These are phyloP conservation scores for Trichoderma erinaceum DNA, from an alignment of 495 filamentous ascomycete species.

Conservation along the genomic window DNA sequence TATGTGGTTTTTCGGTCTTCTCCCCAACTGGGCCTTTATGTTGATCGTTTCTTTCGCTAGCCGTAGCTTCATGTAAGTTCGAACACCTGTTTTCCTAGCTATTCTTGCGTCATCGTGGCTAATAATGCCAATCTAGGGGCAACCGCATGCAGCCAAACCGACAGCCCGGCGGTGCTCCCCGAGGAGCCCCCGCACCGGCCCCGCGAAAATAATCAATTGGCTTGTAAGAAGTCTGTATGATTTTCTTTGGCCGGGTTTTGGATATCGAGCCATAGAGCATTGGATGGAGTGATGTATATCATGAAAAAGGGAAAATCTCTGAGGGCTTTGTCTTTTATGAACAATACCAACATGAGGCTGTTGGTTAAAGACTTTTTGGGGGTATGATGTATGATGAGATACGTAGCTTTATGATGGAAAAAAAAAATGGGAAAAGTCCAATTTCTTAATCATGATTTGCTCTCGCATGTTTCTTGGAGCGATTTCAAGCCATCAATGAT, in stretches of 20 bases:
- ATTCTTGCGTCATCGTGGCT: not conserved
- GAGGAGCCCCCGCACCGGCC: slow-evolving; percentile 20
- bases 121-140: slow-evolving; percentile 20
- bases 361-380: slow-evolving; percentile 17
- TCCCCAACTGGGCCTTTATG: slow-evolving; percentile 64
- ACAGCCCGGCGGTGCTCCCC: slow-evolving; percentile 19
- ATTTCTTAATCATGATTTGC: slow-evolving; percentile 28
- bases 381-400: slow-evolving; percentile 19
- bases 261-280: not conserved
- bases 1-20: slow-evolving; percentile 59
- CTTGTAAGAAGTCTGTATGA: slow-evolving; percentile 1
- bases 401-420: slow-evolving; percentile 12
- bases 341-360: slow-evolving; percentile 16
- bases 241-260: not conserved
- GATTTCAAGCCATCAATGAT: slow-evolving; percentile 56
- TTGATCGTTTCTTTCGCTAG: slow-evolving; percentile 74
- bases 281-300: slow-evolving; percentile 1
- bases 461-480: slow-evolving; percentile 58
- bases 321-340: not conserved
- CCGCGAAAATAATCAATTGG: not conserved
- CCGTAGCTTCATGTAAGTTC: slow-evolving; percentile 69
- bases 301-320: not conserved
- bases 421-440: slow-evolving; percentile 13
- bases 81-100: not conserved
- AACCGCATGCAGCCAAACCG: slow-evolving; percentile 31